phyloP scores from a whole-genome alignment of 2,329 filamentous ascomycete genomes.

The Penicillium fuscoglaucum region DNA sequence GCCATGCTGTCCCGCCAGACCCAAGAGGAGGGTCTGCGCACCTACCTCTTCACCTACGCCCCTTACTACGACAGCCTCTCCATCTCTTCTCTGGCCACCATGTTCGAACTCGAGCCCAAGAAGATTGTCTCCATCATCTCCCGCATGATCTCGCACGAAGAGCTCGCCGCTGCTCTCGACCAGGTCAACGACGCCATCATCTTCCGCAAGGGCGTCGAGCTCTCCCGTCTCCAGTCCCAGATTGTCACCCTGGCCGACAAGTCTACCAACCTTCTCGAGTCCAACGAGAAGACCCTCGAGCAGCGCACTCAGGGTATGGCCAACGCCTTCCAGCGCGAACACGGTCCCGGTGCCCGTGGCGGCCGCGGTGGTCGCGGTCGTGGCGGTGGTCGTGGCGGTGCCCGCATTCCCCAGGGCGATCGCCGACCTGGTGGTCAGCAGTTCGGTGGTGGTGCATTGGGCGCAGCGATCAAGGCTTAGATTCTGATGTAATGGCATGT shows the following conservation, averaged over 20 bases:
- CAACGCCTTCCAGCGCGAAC: constrained; percentile 92
- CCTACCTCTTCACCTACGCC: constrained; percentile 98
- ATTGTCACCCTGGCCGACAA: constrained; percentile 94
- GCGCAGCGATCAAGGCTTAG: constrained; percentile 54
- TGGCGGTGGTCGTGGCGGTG: constrained; percentile 40
- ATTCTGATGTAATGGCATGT: constrained; percentile 38
- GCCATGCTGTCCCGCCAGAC: constrained; percentile 96
- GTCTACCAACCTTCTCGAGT: constrained; percentile 91
- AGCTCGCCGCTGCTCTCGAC: constrained; percentile 91
- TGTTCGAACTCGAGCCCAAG: constrained; percentile 91
- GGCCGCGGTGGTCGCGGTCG: constrained; percentile 56
- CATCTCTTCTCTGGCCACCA: constrained; percentile 76
- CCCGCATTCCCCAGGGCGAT: constrained; percentile 41
- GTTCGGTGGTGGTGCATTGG: constrained; percentile 53
- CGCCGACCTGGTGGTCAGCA: constrained; percentile 52
- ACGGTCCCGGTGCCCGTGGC: constrained; percentile 69
- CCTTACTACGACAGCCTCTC: constrained; percentile 98
- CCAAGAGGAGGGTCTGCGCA: constrained; percentile 95
- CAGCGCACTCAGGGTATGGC: constrained; percentile 94
- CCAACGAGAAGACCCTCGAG: constrained; percentile 95
- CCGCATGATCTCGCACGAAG: constrained; percentile 99
- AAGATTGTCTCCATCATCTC: constrained; percentile 95
- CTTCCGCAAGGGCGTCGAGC: constrained; percentile 98
- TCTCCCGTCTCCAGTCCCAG: constrained; percentile 91
- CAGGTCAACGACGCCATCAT: constrained; percentile 97